A percentile compares a stretch with the other conserved stretches of the same genome.
phyloP scores from a whole-genome alignment of 495 filamentous ascomycete genomes.

The Neurospora sp. region DNA sequence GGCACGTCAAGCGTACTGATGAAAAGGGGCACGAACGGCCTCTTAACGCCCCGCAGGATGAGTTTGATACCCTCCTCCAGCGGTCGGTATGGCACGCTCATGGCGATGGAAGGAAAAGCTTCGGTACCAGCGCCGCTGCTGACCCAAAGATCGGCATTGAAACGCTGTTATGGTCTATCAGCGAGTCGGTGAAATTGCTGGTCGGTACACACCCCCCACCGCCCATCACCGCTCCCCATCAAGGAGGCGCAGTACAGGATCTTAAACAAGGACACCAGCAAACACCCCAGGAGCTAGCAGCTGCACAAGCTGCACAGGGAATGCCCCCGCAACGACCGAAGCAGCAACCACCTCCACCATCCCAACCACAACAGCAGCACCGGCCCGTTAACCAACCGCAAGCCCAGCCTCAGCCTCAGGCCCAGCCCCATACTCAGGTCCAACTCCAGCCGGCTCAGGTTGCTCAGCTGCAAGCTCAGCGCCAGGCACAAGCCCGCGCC shows the following conservation, averaged over 20 bases:
- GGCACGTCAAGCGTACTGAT: conserved; percentile 28
- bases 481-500: not conserved
- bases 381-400: not conserved
- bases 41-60: conserved; percentile 20
- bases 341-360: not conserved
- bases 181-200: conserved; percentile 21
- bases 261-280: not conserved
- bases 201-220: conserved; percentile 10
- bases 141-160: conserved; percentile 24
- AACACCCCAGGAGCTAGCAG: not conserved
- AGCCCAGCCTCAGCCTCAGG: not conserved
- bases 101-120: conserved; percentile 20
- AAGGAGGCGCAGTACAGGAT: not conserved
- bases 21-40: not conserved
- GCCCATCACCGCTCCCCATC: not conserved
- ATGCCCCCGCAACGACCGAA: not conserved
- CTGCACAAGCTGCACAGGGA: not conserved
- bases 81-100: conserved; percentile 24
- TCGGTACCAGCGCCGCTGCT: conserved; percentile 25
- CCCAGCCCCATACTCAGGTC: not conserved
- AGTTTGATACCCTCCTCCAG: conserved; percentile 30
- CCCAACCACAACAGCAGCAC: not conserved
- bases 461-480: not conserved
- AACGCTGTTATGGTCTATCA: conserved; percentile 14
- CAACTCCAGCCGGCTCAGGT: conserved; percentile 2